A percentile compares a stretch with the other conserved stretches of the same genome.
Evolutionary conservation across 1,139 yeast genomes (phyloP).

Genomic region (Trichomonascaceae sp.): DNA sequence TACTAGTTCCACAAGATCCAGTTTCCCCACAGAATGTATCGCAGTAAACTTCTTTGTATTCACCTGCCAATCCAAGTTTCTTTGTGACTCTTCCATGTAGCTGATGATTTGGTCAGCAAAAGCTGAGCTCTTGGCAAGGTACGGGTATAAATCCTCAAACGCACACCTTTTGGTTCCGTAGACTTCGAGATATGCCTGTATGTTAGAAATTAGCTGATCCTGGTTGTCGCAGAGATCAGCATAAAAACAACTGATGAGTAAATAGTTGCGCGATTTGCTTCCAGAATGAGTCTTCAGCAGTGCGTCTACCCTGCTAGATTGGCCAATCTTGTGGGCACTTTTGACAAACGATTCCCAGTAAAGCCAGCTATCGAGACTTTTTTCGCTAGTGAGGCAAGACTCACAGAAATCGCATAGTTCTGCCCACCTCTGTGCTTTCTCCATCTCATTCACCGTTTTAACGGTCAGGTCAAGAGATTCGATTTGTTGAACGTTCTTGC

Average conservation of each 20-base stretch:
- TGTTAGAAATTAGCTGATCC: too few relatives aligned
- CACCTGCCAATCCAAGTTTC: conserved; percentile 28
- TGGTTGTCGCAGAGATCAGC: too few relatives aligned
- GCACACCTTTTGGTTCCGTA: conserved; percentile 47
- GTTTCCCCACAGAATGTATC: conserved; percentile 3
- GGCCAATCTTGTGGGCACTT: conserved; percentile 32
- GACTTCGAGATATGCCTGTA: conserved; percentile 35
- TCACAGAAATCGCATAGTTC: conserved; percentile 25
- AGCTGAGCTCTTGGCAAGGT: too few relatives aligned
- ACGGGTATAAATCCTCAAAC: conserved; percentile 37
- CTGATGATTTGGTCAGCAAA: too few relatives aligned
- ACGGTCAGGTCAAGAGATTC: conserved; percentile 38
- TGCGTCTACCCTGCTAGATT: too few relatives aligned
- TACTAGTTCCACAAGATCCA: conserved; percentile 21
- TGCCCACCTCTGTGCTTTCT: conserved; percentile 30
- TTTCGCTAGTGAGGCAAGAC: conserved; percentile 13
- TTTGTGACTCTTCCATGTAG: conserved; percentile 15
- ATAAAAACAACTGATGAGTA: too few relatives aligned
- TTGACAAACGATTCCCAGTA: conserved; percentile 30
- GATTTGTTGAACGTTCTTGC: conserved; percentile 11
- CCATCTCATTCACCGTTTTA: conserved; percentile 35
- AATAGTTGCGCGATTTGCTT: conserved; percentile 10
- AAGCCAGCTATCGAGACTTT: conserved; percentile 21
- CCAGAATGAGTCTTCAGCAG: too few relatives aligned
- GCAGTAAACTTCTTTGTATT: conserved; percentile 38